Conservation (phyloP, 23 red algal genomes). For the Cyanidiococcus yangmingshanensis region DNA sequence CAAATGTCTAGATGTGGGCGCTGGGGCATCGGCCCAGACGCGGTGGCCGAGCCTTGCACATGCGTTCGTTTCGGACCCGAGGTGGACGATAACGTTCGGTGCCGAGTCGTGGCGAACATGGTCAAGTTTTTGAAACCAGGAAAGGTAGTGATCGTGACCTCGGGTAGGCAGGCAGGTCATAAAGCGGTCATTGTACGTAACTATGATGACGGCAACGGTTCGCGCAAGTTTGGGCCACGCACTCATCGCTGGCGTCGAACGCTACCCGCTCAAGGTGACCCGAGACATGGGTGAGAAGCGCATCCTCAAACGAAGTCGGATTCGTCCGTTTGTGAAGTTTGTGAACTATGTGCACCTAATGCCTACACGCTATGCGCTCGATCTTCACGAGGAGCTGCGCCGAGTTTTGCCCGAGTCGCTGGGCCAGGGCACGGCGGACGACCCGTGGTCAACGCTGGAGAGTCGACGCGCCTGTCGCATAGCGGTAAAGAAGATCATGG, state of each 20-base stretch:
- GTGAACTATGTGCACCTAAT: conserved; percentile 98
- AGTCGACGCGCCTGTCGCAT: conserved; percentile 30
- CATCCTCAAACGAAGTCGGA: conserved; percentile 46
- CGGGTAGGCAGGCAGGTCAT: conserved; percentile 75
- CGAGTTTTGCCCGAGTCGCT: conserved; percentile 37
- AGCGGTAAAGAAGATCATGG: conserved; percentile 53
- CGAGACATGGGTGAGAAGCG: conserved; percentile 69
- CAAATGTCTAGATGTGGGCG: no score
- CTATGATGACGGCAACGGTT: conserved; percentile 66
- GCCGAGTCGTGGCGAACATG: conserved; percentile 11
- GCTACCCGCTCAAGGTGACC: conserved; percentile 75
- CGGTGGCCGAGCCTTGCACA: no score
- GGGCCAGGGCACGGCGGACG: conserved; percentile 34
- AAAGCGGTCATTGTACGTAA: conserved; percentile 88
- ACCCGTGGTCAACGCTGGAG: neutral
- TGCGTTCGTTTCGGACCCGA: no score
- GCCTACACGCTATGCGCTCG: conserved; percentile 87
- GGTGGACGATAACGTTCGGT: no score
- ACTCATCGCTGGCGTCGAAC: conserved; percentile 67
- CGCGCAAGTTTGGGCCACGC: conserved; percentile 74
- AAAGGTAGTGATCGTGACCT: conserved; percentile 80
- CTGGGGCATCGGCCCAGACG: no score
- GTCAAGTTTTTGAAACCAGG: conserved; percentile 58
- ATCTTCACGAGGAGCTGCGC: conserved; percentile 56
- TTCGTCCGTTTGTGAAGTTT: conserved; percentile 55